Evolutionary conservation across 176 grass and related monocot species (phyloP).

Genomic region (Thalia dealbata): DNA sequence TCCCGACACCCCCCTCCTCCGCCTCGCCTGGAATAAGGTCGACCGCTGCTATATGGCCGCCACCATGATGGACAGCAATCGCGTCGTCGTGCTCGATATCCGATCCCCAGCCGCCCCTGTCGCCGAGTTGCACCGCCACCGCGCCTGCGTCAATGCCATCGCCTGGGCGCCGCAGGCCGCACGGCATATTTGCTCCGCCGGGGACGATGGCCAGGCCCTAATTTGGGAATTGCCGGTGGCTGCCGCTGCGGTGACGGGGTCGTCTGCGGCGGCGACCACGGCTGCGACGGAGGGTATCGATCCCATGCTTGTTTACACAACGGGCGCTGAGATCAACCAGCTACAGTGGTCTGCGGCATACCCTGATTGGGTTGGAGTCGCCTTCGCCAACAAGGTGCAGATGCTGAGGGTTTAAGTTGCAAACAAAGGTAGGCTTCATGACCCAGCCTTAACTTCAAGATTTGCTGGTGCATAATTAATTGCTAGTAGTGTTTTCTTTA

Average conservation of each 20-base stretch:
- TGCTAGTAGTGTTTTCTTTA: no score
- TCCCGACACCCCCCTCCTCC: conserved; percentile 85
- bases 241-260: conserved; percentile 17
- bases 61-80: conserved; percentile 90
- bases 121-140: conserved; percentile 71
- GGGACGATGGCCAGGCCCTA: conserved; percentile 80
- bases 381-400: conserved; percentile 86
- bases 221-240: conserved; percentile 55
- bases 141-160: conserved; percentile 65
- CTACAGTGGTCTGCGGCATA: conserved; percentile 68
- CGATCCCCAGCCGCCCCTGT: conserved; percentile 68
- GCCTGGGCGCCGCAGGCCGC: conserved; percentile 71
- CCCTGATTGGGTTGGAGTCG: conserved; percentile 79
- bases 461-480: not conserved
- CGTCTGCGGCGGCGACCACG: conserved; percentile 15
- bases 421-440: conserved; percentile 13
- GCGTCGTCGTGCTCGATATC: conserved; percentile 88
- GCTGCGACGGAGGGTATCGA: conserved; percentile 57
- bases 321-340: conserved; percentile 71
- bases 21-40: conserved; percentile 78
- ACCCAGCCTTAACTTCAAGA: not conserved
- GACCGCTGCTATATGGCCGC: conserved; percentile 75
- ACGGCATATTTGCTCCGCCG: conserved; percentile 69
- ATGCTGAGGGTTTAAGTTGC: conserved; percentile 55
- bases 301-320: conserved; percentile 53